A percentile compares a stretch with the other conserved stretches of the same genome.
Evolutionary conservation across 2,329 filamentous ascomycete genomes (phyloP).

Genomic region (Fusarium oligoseptatum): DNA sequence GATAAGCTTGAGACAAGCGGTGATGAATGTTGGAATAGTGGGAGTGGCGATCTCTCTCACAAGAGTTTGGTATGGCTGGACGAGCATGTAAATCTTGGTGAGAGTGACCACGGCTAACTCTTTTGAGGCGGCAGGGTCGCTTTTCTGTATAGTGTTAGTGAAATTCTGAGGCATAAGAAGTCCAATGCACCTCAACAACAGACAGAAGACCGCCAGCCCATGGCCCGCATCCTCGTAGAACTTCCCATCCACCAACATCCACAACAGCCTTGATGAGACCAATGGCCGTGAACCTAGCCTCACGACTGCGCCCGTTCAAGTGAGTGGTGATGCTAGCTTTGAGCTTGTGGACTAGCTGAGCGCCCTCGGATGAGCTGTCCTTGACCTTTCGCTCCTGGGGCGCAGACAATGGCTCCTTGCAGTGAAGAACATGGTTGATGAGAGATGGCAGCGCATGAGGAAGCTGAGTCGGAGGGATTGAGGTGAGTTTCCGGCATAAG

Average conservation of each 20-base stretch:
- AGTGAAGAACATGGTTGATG: conserved; percentile 69
- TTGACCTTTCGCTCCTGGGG: conserved; percentile 72
- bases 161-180: background rate
- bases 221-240: conserved; percentile 76
- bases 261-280: conserved; percentile 84
- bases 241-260: conserved; percentile 88
- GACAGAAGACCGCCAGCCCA: conserved; percentile 85
- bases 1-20: conserved; percentile 77
- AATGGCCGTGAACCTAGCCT: conserved; percentile 83
- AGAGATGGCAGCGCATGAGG: conserved; percentile 80
- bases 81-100: conserved; percentile 85
- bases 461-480: conserved; percentile 79
- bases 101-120: conserved; percentile 82
- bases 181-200: conserved; percentile 75
- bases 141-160: conserved; percentile 68
- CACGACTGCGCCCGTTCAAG: conserved; percentile 79
- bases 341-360: conserved; percentile 83
- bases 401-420: conserved; percentile 72
- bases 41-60: conserved; percentile 90
- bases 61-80: conserved; percentile 85
- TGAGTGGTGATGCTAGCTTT: conserved; percentile 83
- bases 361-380: conserved; percentile 71
- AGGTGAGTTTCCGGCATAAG: conserved; percentile 77
- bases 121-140: conserved; percentile 80
- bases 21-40: conserved; percentile 80